These are phyloP conservation scores for Chionographis japonica DNA, from an alignment of 106 monocot species.

Conservation along the genomic window DNA sequence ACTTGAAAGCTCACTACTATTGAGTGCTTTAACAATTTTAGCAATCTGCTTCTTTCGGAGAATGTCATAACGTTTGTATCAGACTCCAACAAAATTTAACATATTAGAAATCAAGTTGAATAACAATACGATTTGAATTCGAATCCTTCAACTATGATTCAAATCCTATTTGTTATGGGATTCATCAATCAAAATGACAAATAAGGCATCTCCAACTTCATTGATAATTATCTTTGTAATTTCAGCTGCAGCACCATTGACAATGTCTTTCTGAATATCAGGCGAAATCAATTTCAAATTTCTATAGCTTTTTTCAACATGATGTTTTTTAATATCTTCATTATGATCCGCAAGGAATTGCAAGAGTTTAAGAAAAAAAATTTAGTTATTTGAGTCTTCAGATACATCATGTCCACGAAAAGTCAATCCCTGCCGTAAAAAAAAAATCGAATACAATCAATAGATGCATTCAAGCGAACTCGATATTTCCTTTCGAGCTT, in stretches of 20 bases:
- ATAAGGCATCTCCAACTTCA: background rate
- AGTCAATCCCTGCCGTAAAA: background rate
- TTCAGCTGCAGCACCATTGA: background rate
- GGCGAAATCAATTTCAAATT: background rate
- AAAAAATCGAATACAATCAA: background rate
- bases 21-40: too few relatives aligned
- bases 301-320: background rate
- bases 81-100: too few relatives aligned
- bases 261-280: background rate
- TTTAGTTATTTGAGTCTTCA: background rate
- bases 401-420: constrained; percentile 2
- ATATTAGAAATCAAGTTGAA: too few relatives aligned
- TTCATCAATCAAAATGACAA: constrained; percentile 1
- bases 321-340: background rate
- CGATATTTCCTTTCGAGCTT: background rate
- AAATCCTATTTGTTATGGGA: too few relatives aligned
- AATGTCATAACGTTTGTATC: too few relatives aligned
- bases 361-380: background rate
- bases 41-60: too few relatives aligned
- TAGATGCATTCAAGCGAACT: background rate
- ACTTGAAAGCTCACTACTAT: too few relatives aligned
- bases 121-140: too few relatives aligned
- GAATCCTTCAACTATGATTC: too few relatives aligned
- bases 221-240: background rate
- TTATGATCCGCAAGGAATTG: background rate